Evolutionary conservation across 2,329 filamentous ascomycete species (phyloP).

Genomic region (Hypoxylon sp.): DNA sequence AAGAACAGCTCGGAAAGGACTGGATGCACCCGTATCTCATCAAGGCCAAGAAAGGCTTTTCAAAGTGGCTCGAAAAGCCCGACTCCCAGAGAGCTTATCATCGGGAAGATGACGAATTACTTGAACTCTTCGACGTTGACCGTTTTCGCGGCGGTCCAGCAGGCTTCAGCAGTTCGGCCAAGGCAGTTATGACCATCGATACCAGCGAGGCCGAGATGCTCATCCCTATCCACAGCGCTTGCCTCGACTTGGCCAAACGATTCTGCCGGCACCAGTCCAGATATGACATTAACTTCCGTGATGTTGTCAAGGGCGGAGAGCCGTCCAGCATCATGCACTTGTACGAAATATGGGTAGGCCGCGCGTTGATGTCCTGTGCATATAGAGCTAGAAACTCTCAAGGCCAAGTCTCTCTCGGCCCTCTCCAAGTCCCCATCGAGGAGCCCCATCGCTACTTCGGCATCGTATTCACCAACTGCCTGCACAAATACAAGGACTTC

Average conservation of each 20-base stretch:
- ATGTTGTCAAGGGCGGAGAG: slow-evolving; percentile 30
- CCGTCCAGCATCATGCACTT: slow-evolving; percentile 45
- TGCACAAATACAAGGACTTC: neutral
- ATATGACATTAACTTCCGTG: slow-evolving; percentile 38
- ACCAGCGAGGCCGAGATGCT: slow-evolving; percentile 33
- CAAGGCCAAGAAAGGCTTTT: slow-evolving; percentile 29
- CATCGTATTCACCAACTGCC: neutral
- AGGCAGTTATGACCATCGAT: slow-evolving; percentile 14
- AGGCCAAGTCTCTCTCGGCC: neutral
- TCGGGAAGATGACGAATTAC: neutral
- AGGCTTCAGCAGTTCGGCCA: neutral
- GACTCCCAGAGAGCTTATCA: neutral
- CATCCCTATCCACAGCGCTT: slow-evolving; percentile 44
- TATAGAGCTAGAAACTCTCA: neutral
- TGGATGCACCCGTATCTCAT: slow-evolving; percentile 44
- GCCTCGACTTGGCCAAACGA: slow-evolving; percentile 29
- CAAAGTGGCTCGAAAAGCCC: slow-evolving; percentile 32
- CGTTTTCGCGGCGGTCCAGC: slow-evolving; percentile 33
- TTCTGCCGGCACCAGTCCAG: slow-evolving; percentile 41
- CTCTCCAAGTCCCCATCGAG: slow-evolving; percentile 18
- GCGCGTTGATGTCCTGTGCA: slow-evolving; percentile 32
- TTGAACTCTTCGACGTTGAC: slow-evolving; percentile 12
- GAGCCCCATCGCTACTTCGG: slow-evolving; percentile 37
- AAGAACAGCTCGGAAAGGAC: neutral
- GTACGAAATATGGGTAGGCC: slow-evolving; percentile 49